Evolutionary conservation across 2,329 filamentous ascomycete genomes (phyloP), one percentile per base, ranked within the genome.

Genomic region (Xylaria sp.): DNA sequence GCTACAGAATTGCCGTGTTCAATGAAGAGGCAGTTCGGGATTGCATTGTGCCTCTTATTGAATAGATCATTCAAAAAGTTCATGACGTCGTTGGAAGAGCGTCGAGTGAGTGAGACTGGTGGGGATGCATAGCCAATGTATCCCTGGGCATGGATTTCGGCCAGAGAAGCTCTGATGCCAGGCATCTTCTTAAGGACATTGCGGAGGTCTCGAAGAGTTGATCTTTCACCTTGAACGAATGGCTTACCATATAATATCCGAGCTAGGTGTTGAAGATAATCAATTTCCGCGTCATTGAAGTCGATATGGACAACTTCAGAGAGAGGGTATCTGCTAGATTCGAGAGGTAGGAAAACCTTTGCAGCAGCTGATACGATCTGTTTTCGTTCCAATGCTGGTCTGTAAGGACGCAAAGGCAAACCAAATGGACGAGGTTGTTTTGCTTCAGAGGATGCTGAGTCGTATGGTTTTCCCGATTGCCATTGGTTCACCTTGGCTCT

Each of bases 21-120:
- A 0, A 84, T 48, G 4, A 77, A 77, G 1, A 84, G 71, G 0
- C 76, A 67, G 0, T 71, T 69, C 2, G 75, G 74, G 0, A 72
- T 53, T 7, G 58, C 23, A 28, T 72, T 65, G 1, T 72, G 68
- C 13, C 68, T 75, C n/a, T 71, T 76, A 3, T 67, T 48, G 4
- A 72, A 68, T 2, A 82, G 63, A 51, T 85, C 83, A 4, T 64
- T 54, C 0, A 85, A 66, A 33, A 84, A 81, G 51, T 77, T 79
- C 2, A 63, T 63, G 1, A 85, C 64, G 65, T 83, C 83, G 0
- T 72, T 63, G 6, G 65, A 54, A 2, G 74, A 74, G 44, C 83
- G 71, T 17, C 70, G 71, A 1, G 77, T 69, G 15, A 77, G 42
- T 7, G 63, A 68, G 2, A 54, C 40, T 4, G 77, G 77, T 1